Percentiles rank a stretch among this genome's conserved stretches.
Evolutionary conservation across 2,329 filamentous ascomycete genomes (phyloP).

Genomic region (Clarireedia paspali): DNA sequence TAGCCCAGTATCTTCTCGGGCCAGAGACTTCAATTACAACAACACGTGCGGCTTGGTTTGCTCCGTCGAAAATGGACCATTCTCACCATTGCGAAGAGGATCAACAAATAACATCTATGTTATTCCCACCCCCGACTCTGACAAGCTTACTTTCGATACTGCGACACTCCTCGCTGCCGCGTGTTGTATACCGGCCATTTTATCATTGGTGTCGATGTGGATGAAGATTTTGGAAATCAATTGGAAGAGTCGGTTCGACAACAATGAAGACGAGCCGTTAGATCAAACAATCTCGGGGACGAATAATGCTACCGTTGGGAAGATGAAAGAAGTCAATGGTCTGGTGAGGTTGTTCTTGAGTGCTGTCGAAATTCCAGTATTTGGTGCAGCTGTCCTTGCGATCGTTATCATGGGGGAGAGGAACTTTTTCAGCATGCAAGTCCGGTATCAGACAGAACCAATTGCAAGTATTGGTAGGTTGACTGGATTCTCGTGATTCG

Average conservation of each 20-base stretch:
- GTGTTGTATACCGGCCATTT: slow-evolving; percentile 56
- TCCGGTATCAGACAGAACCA: slow-evolving; percentile 53
- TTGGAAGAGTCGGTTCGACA: slow-evolving; percentile 41
- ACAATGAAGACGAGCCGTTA: slow-evolving; percentile 29
- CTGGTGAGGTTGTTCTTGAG: slow-evolving; percentile 45
- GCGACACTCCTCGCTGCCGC: slow-evolving; percentile 54
- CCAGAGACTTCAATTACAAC: slow-evolving; percentile 37
- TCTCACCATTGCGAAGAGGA: slow-evolving; percentile 46
- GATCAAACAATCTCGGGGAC: slow-evolving; percentile 39
- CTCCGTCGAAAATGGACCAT: slow-evolving; percentile 37
- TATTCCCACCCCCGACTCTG: slow-evolving; percentile 46
- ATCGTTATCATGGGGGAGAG: slow-evolving; percentile 55
- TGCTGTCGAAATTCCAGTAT: slow-evolving; percentile 50
- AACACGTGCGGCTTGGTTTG: slow-evolving; percentile 42
- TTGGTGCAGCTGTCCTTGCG: slow-evolving; percentile 48
- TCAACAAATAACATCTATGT: slow-evolving; percentile 55
- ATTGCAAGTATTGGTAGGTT: slow-evolving; percentile 50
- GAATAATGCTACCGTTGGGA: slow-evolving; percentile 43
- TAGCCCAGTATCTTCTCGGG: slow-evolving; percentile 30
- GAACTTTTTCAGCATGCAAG: slow-evolving; percentile 53
- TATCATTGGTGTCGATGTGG: slow-evolving; percentile 55
- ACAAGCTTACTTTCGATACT: slow-evolving; percentile 47
- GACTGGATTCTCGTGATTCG: background rate
- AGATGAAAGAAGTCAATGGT: slow-evolving; percentile 48
- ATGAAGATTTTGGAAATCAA: slow-evolving; percentile 57